Conservation (phyloP, 2,329 filamentous ascomycete species). For the Thermoascus crustaceus region DNA sequence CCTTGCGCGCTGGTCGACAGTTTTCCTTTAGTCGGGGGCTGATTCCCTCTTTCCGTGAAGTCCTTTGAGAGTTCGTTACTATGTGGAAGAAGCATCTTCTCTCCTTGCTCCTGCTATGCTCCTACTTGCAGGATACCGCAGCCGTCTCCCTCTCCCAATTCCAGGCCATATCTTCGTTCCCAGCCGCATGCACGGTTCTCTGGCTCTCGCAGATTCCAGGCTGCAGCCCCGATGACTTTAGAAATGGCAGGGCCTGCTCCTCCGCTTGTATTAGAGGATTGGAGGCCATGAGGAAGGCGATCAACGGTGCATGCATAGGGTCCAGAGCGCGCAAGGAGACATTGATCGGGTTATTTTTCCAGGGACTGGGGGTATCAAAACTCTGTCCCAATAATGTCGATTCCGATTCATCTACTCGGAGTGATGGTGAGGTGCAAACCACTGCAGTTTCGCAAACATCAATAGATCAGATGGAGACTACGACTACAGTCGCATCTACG, state of each 20-base stretch:
- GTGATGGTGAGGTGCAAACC: neutral
- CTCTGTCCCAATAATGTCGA: neutral
- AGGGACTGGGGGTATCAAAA: slow-evolving; percentile 2
- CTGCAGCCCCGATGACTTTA: slow-evolving; percentile 1
- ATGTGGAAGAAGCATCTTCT: too few relatives aligned
- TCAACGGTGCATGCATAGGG: slow-evolving; percentile 3
- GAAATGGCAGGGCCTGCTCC: slow-evolving; percentile 2
- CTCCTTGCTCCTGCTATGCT: too few relatives aligned
- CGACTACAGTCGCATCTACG: neutral
- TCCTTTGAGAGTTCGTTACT: too few relatives aligned
- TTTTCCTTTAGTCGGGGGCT: too few relatives aligned
- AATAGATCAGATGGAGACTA: neutral
- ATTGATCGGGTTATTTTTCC: slow-evolving; percentile 4
- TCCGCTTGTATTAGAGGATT: slow-evolving; percentile 1
- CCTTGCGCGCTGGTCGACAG: too few relatives aligned
- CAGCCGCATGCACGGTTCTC: neutral
- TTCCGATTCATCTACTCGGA: neutral
- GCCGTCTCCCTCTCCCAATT: too few relatives aligned
- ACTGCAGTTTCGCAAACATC: too few relatives aligned
- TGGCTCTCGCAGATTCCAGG: neutral
- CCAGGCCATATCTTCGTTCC: too few relatives aligned
- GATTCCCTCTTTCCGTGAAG: too few relatives aligned
- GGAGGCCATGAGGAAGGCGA: neutral
- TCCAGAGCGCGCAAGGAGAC: neutral
- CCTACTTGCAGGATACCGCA: too few relatives aligned